These are phyloP conservation scores for Pseudocercospora crystallina DNA, from an alignment of 2,329 filamentous ascomycete genomes.

Conservation along the genomic window DNA sequence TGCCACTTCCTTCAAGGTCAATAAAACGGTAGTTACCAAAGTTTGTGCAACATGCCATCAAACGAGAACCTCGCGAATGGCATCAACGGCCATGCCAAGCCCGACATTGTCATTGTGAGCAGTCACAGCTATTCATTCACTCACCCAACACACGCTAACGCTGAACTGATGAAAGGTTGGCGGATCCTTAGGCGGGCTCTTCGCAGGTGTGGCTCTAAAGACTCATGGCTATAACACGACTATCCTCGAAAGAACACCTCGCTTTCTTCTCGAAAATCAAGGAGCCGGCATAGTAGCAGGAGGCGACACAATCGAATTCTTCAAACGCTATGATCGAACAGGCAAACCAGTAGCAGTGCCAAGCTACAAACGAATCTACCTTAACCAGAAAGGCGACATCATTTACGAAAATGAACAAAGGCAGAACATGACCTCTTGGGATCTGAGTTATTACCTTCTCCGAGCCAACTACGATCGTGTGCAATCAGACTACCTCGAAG, in stretches of 20 bases:
- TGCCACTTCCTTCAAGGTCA: too few species aligned
- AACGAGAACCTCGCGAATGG: constrained; percentile 2
- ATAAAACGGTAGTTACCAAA: too few species aligned
- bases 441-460: constrained; percentile 46
- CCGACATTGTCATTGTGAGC: constrained; percentile 27
- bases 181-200: constrained; percentile 31
- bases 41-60: neutral
- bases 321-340: constrained; percentile 44
- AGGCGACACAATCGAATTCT: constrained; percentile 44
- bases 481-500: constrained; percentile 32
- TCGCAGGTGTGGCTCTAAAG: constrained; percentile 30
- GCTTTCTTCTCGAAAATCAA: constrained; percentile 46
- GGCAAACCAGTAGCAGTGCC: constrained; percentile 33
- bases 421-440: constrained; percentile 52
- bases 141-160: neutral
- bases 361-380: constrained; percentile 27
- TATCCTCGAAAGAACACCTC: constrained; percentile 43
- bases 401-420: constrained; percentile 33
- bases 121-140: neutral
- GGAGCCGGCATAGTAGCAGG: constrained; percentile 50
- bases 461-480: constrained; percentile 48
- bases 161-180: constrained; percentile 24
- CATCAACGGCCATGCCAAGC: constrained; percentile 10
- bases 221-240: constrained; percentile 30
- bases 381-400: constrained; percentile 28